A percentile compares a stretch with the other conserved stretches of the same genome.
Conservation (phyloP, 2,329 filamentous ascomycete genomes). For the Epicoccum nigrum region DNA sequence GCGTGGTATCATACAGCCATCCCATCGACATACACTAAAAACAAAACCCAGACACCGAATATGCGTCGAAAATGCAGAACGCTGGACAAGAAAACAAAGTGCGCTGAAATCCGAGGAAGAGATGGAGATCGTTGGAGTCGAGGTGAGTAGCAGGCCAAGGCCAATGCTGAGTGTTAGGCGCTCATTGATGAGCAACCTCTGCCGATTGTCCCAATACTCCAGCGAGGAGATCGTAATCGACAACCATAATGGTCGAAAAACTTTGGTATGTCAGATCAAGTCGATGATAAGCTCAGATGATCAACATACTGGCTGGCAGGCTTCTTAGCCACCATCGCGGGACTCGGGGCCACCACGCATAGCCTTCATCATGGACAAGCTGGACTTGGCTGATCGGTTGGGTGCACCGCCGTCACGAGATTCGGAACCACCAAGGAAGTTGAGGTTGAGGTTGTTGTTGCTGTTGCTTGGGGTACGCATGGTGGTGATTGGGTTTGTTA, state of each 20-base stretch:
- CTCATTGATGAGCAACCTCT: not conserved
- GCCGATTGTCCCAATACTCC: not conserved
- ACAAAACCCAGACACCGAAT: constrained; percentile 19
- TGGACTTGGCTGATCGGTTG: constrained; percentile 27
- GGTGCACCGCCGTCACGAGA: constrained; percentile 45
- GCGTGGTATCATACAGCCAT: constrained; percentile 19
- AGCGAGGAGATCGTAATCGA: not conserved
- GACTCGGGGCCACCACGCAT: constrained; percentile 30
- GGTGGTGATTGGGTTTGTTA: not conserved
- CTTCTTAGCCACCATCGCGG: constrained; percentile 40
- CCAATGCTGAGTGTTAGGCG: constrained; percentile 1
- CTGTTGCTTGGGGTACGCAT: constrained; percentile 16
- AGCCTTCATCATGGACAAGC: constrained; percentile 23
- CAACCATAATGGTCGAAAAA: constrained; percentile 5
- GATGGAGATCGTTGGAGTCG: constrained; percentile 1
- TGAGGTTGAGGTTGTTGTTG: constrained; percentile 26
- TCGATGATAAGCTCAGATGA: constrained; percentile 1
- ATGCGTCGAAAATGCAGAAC: constrained; percentile 20
- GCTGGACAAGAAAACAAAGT: constrained; percentile 5
- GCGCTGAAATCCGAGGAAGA: constrained; percentile 5
- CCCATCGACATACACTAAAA: constrained; percentile 20
- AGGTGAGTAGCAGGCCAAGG: constrained; percentile 6
- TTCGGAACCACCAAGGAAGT: constrained; percentile 17
- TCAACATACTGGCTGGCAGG: constrained; percentile 12
- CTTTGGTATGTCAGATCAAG: constrained; percentile 21